A percentile compares a stretch with the other conserved stretches of the same genome.
Evolutionary conservation across 805 yeast species (phyloP).

Genomic region (Teunomyces stri): DNA sequence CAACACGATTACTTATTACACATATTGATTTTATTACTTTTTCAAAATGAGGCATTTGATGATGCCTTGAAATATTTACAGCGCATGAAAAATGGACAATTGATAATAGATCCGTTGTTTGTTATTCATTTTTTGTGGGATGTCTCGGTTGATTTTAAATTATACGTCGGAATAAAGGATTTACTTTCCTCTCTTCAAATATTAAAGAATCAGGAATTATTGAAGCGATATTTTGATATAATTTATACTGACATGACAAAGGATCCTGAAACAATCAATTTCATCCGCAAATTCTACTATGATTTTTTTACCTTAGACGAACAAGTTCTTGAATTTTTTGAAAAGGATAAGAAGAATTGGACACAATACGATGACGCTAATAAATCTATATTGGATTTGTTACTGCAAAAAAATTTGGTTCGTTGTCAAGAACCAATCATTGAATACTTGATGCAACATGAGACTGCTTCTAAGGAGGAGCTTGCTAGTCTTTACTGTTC

Average conservation of each 20-base stretch:
- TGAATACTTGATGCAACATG: background rate
- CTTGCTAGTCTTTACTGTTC: background rate
- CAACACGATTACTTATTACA: conserved; percentile 9
- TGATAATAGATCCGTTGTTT: conserved; percentile 14
- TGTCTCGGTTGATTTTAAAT: background rate
- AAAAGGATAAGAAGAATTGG: conserved; percentile 10
- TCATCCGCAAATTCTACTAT: background rate
- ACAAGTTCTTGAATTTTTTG: conserved; percentile 4
- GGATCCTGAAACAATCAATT: background rate
- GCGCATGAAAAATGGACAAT: conserved; percentile 11
- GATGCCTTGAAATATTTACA: conserved; percentile 6
- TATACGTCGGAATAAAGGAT: conserved; percentile 8
- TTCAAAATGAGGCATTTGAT: conserved; percentile 3
- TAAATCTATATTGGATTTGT: conserved; percentile 4
- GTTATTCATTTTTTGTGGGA: conserved; percentile 9
- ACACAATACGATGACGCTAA: conserved; percentile 1
- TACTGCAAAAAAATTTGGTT: background rate
- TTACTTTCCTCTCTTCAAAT: background rate
- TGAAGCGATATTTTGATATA: conserved; percentile 8
- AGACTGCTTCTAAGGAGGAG: background rate
- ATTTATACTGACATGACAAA: conserved; percentile 7
- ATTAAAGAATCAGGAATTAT: background rate
- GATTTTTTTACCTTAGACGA: background rate
- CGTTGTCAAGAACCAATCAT: background rate
- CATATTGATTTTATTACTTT: conserved; percentile 2